phyloP scores from a whole-genome alignment of 139 green algal species.

The Closterium sp. region DNA sequence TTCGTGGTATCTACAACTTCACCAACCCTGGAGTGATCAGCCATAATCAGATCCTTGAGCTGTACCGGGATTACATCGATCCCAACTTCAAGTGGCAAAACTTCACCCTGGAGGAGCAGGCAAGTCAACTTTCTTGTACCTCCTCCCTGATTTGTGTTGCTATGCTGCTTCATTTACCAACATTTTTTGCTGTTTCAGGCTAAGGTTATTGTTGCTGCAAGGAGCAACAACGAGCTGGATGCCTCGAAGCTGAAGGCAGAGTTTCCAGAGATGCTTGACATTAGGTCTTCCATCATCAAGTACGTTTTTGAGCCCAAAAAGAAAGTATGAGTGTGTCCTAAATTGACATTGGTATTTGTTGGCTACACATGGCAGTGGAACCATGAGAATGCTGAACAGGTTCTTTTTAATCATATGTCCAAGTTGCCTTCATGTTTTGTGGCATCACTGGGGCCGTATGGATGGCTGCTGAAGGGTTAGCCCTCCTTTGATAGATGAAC shows the following conservation, averaged over 20 bases:
- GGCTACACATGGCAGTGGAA: too few relatives aligned
- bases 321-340: not conserved
- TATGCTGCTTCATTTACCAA: not conserved
- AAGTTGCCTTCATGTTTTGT: too few relatives aligned
- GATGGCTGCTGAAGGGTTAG: too few relatives aligned
- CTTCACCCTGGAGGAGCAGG: conserved; percentile 55
- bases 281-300: conserved; percentile 90
- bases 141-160: not conserved
- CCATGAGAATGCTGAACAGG: too few relatives aligned
- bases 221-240: conserved; percentile 96
- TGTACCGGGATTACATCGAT: conserved; percentile 96
- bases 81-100: conserved; percentile 84
- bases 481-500: too few relatives aligned
- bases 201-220: conserved; percentile 94
- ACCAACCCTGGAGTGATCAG: conserved; percentile 95
- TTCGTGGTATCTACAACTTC: conserved; percentile 94
- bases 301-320: conserved; percentile 73
- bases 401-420: too few relatives aligned
- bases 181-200: conserved; percentile 63
- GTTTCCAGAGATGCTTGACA: conserved; percentile 86
- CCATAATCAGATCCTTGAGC: conserved; percentile 94
- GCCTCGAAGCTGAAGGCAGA: conserved; percentile 75
- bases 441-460: too few relatives aligned
- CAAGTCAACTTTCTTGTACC: not conserved
- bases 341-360: too few relatives aligned